Evolutionary conservation across 768 basidiomycete species (phyloP).

Genomic region (Podaxis mareebaensis): DNA sequence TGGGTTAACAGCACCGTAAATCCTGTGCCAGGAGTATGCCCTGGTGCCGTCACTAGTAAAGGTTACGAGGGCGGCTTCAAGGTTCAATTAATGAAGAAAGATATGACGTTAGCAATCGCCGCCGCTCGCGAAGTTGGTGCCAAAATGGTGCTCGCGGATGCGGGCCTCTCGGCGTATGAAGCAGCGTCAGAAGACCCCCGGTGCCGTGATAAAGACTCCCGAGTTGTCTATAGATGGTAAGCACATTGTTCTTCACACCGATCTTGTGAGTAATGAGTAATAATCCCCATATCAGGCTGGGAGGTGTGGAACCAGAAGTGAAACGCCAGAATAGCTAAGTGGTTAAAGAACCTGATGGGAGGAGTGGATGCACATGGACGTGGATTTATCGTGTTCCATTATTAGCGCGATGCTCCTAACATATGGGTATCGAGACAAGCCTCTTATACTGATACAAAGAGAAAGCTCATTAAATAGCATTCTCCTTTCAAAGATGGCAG

Average conservation of each 20-base stretch:
- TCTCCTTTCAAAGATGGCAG: conserved; percentile 16
- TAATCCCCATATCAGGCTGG: conserved; percentile 26
- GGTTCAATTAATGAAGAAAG: conserved; percentile 49
- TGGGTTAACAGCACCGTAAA: conserved; percentile 45
- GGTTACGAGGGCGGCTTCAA: conserved; percentile 46
- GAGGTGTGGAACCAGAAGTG: conserved; percentile 31
- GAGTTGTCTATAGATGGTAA: conserved; percentile 43
- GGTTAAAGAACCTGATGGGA: neutral
- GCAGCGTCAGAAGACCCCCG: conserved; percentile 39
- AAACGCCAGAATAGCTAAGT: neutral
- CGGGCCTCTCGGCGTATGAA: conserved; percentile 37
- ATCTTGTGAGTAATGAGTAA: neutral
- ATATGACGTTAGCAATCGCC: conserved; percentile 38
- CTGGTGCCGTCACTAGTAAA: conserved; percentile 41
- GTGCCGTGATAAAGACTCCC: conserved; percentile 38
- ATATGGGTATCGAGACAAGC: neutral
- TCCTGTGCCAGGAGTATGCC: conserved; percentile 45
- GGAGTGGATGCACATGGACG: neutral
- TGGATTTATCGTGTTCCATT: neutral
- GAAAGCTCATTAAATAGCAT: neutral
- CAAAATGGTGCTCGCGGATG: conserved; percentile 40
- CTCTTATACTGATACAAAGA: neutral
- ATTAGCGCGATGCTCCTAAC: neutral
- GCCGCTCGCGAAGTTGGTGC: conserved; percentile 38
- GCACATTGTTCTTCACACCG: conserved; percentile 12